Base-by-base conservation (phyloP, 2,329 filamentous ascomycete species). In the Alternaria ventricosa region DNA sequence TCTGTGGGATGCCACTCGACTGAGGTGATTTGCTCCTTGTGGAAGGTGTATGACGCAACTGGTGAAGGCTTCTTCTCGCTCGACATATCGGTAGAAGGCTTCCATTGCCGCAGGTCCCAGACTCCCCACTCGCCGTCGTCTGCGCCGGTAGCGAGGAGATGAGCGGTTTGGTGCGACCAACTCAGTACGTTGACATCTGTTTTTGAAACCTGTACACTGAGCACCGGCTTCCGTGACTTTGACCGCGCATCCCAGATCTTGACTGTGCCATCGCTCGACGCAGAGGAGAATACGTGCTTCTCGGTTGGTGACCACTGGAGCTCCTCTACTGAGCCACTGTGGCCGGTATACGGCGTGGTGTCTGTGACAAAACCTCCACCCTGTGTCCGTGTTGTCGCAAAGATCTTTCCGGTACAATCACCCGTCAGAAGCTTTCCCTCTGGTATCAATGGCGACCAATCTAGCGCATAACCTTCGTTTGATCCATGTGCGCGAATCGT, bases 1-100 rank as follows among this genome's bases (percentile, higher is more conserved):
- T 99, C 96, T 1, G 93, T 95, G 3, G 96, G 95, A 81, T 98
- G 95, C 95, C 96, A 99, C 83, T 98, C 94, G 43, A 99, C 88
- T 71, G 91, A 93, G 7, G 96, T 99, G 74, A 99, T 93, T 73
- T 97, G 96, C 81, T 97, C 93, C 81, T 93, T 95, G 86, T 99
- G 94, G 85, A 97, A 98, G 75, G 89, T 87, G 83, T 98, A 99
- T 73, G 91, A 92, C 4, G 96, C 96, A n/a, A 98, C 92, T 1
- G 96, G 92, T 51, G 90, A 90, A 6, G 92, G 90, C 49, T 78
- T 82, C 85, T 87, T 70, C 51, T 78, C 73, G 59, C 83, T 75
- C 57, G 80, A 74, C 55, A 86, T 82, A 23, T 60, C 57, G 7
- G 84, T 60, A 79, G 80, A 84, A 3, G 89, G 89, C 84, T 97